phyloP scores from a whole-genome alignment of 768 basidiomycete genomes.

The Lentinula raphanica region DNA sequence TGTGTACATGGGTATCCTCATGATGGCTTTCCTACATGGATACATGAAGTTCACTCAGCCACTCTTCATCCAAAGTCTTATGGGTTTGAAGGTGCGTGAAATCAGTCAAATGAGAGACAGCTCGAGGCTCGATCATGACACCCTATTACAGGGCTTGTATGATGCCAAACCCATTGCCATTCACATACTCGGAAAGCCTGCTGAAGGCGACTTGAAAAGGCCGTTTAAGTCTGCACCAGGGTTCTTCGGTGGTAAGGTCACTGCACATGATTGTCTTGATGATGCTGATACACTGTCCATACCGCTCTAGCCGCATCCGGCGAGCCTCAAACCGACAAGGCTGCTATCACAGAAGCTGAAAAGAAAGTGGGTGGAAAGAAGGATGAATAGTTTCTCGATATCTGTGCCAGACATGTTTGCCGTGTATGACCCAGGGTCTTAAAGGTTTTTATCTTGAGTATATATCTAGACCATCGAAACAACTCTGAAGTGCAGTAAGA shows the following conservation, averaged over 20 bases:
- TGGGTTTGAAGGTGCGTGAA: constrained; percentile 70
- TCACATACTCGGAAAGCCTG: constrained; percentile 71
- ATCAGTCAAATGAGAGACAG: too few species aligned
- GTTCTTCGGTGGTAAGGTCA: constrained; percentile 61
- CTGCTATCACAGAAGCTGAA: constrained; percentile 83
- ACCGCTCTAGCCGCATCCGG: constrained; percentile 40
- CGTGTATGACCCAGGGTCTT: not conserved
- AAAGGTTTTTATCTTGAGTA: too few species aligned
- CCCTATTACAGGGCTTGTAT: constrained; percentile 54
- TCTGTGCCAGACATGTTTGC: not conserved
- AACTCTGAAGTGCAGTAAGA: too few species aligned
- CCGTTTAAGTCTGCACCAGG: constrained; percentile 76
- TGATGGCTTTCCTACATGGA: constrained; percentile 90
- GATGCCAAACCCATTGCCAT: constrained; percentile 83
- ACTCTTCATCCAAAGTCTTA: constrained; percentile 90
- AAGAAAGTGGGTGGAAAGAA: constrained; percentile 80
- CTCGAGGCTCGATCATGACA: too few species aligned
- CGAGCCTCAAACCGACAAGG: constrained; percentile 75
- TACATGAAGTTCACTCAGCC: constrained; percentile 97
- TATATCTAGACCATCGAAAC: too few species aligned
- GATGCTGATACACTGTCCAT: not conserved
- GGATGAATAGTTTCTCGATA: constrained; percentile 47
- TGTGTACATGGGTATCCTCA: constrained; percentile 70
- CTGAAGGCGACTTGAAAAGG: constrained; percentile 83
- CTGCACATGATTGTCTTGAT: not conserved